These are phyloP conservation scores for Globisporangium heterothallicum DNA, from an alignment of 352 stramenopile genomes.

Conservation along the genomic window DNA sequence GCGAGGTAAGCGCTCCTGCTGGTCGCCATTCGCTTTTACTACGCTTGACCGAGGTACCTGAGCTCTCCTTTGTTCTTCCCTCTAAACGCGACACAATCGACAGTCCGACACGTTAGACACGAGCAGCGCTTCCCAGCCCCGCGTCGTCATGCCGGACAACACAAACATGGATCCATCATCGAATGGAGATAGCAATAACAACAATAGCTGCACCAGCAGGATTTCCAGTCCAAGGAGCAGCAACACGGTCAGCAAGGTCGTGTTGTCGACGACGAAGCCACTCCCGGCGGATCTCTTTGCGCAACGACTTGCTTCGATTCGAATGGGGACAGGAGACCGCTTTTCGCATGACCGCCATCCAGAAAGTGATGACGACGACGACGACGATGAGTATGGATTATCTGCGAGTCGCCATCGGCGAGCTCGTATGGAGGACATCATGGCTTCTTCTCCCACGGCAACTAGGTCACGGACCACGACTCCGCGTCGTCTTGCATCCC, in stretches of 20 bases:
- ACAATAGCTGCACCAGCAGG: background rate
- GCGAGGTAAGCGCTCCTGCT: background rate
- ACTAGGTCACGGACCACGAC: too few relatives aligned
- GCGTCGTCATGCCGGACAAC: background rate
- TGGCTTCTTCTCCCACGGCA: too few relatives aligned
- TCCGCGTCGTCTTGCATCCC: background rate
- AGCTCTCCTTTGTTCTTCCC: too few relatives aligned
- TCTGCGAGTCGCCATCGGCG: background rate
- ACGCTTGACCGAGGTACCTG: too few relatives aligned
- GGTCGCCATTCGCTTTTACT: background rate
- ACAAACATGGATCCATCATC: background rate
- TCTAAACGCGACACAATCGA: too few relatives aligned
- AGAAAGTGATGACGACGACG: constrained; percentile 8
- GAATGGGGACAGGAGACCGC: background rate
- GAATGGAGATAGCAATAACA: constrained; percentile 3
- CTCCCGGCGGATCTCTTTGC: constrained; percentile 13
- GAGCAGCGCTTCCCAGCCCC: constrained; percentile 2
- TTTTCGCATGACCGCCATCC: background rate
- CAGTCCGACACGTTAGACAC: constrained; percentile 16
- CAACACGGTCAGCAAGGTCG: constrained; percentile 1
- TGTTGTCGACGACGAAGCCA: constrained; percentile 10
- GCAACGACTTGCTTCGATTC: constrained; percentile 11
- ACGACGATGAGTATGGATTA: constrained; percentile 1
- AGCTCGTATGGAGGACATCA: constrained; percentile 5
- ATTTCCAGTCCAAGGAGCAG: constrained; percentile 3